Conservation (phyloP, 306 rosid species). For the barrel medic (Medicago truncatula) region DNA sequence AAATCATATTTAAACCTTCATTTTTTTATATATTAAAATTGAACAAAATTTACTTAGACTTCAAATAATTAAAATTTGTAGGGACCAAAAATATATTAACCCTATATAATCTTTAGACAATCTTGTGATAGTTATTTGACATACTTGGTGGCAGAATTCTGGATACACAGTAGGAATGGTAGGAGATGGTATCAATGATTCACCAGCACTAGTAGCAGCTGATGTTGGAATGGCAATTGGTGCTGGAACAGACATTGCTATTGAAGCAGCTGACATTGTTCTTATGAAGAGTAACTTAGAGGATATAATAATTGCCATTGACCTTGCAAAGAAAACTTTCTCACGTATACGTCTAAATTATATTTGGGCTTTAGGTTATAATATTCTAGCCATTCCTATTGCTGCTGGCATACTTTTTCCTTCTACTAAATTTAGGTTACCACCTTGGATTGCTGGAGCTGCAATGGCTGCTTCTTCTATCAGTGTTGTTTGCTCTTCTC, state of each 20-base stretch:
- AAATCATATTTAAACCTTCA: no score
- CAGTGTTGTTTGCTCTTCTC: slow-evolving; percentile 85
- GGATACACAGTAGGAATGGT: slow-evolving; percentile 84
- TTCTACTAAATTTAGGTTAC: slow-evolving; percentile 63
- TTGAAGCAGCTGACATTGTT: slow-evolving; percentile 92
- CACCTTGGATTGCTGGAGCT: slow-evolving; percentile 96
- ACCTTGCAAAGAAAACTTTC: slow-evolving; percentile 75
- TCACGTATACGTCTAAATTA: slow-evolving; percentile 71
- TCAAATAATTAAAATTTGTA: no score
- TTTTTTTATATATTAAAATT: no score
- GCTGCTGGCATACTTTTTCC: slow-evolving; percentile 79
- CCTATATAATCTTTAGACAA: no score
- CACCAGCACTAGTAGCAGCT: slow-evolving; percentile 83
- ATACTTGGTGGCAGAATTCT: slow-evolving; percentile 40
- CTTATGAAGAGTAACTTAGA: slow-evolving; percentile 84
- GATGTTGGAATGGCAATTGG: slow-evolving; percentile 93
- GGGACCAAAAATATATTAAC: no score
- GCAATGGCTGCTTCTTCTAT: slow-evolving; percentile 96
- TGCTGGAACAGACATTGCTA: slow-evolving; percentile 90
- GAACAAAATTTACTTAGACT: no score
- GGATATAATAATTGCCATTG: slow-evolving; percentile 78
- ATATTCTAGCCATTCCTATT: slow-evolving; percentile 76
- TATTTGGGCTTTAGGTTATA: slow-evolving; percentile 83
- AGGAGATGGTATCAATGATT: slow-evolving; percentile 89
- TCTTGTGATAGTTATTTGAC: neutral